Percentiles rank a stretch among this genome's conserved stretches.
These are phyloP conservation scores for Tieghemiomyces parasiticus DNA, from an alignment of 192 early-diverging fungal species.

Conservation along the genomic window DNA sequence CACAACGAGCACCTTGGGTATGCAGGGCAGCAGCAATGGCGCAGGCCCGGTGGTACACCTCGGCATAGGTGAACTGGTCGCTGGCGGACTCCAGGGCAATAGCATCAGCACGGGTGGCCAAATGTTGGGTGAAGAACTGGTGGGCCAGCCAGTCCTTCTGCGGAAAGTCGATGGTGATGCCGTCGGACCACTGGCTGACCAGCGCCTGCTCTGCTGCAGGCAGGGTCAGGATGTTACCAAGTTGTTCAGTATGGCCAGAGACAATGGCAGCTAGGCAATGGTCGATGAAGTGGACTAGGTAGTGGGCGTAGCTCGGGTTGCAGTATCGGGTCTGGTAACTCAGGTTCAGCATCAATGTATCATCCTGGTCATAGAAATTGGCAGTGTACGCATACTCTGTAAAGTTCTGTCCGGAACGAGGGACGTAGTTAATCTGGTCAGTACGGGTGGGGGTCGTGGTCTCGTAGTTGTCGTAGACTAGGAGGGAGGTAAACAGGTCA, in stretches of 20 bases:
- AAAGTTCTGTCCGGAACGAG: background rate
- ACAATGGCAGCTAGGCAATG: background rate
- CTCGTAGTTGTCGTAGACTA: background rate
- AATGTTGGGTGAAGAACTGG: background rate
- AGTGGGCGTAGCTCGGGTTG: background rate
- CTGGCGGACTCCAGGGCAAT: background rate
- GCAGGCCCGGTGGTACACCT: background rate
- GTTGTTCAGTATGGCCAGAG: background rate
- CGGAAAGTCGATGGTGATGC: background rate
- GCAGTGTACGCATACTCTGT: background rate
- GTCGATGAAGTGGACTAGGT: background rate
- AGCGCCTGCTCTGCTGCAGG: background rate
- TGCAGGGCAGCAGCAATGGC: background rate
- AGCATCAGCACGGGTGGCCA: background rate
- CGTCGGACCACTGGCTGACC: background rate
- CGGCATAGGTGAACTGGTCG: background rate
- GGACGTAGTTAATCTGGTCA: background rate
- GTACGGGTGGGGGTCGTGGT: background rate
- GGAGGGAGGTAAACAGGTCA: background rate
- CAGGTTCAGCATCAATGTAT: background rate
- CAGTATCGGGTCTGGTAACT: background rate
- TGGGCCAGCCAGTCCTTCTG: background rate
- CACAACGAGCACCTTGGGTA: too few species aligned
- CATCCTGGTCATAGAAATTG: background rate
- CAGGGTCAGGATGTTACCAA: background rate